A percentile compares a stretch with the other conserved stretches of the same genome.
phyloP scores from a whole-genome alignment of 768 basidiomycete genomes.

The Xerocomus potaroensis region DNA sequence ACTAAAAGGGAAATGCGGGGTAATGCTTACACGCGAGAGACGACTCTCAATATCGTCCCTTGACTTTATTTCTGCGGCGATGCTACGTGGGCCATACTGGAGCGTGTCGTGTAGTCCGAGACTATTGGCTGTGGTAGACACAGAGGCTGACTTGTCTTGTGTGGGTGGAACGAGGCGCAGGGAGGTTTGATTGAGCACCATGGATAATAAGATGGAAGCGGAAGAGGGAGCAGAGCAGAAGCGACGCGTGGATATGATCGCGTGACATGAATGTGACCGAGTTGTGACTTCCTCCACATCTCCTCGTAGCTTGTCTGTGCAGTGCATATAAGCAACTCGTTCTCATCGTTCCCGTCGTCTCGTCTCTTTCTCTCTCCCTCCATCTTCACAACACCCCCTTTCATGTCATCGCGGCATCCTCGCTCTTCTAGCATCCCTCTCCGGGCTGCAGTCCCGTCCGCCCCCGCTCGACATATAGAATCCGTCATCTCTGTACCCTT shows the following conservation, averaged over 20 bases:
- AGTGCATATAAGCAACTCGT: constrained; percentile 10
- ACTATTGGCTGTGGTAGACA: constrained; percentile 64
- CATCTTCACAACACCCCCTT: neutral
- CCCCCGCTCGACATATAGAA: constrained; percentile 58
- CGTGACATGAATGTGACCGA: constrained; percentile 26
- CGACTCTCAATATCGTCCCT: constrained; percentile 61
- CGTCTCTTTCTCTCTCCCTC: neutral
- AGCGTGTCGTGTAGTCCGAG: constrained; percentile 88
- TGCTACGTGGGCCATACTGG: constrained; percentile 75
- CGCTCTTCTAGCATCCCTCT: constrained; percentile 69
- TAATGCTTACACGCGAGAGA: constrained; percentile 64
- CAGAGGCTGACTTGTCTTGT: constrained; percentile 54
- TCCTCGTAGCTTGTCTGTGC: neutral
- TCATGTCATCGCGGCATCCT: constrained; percentile 49
- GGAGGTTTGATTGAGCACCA: constrained; percentile 47
- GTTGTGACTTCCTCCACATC: constrained; percentile 25
- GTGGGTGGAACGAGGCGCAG: constrained; percentile 60
- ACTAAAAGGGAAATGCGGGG: neutral
- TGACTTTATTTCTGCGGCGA: constrained; percentile 70
- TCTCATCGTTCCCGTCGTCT: neutral
- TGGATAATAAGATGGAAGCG: constrained; percentile 13
- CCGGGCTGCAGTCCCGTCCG: constrained; percentile 40
- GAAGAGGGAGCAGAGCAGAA: too few species aligned
- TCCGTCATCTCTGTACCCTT: constrained; percentile 62
- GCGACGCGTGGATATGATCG: constrained; percentile 17